Evolutionary conservation across 345 rosid genomes (phyloP), one percentile per base, ranked within the genome.

Genomic region (Melaleuca quinquenervia): DNA sequence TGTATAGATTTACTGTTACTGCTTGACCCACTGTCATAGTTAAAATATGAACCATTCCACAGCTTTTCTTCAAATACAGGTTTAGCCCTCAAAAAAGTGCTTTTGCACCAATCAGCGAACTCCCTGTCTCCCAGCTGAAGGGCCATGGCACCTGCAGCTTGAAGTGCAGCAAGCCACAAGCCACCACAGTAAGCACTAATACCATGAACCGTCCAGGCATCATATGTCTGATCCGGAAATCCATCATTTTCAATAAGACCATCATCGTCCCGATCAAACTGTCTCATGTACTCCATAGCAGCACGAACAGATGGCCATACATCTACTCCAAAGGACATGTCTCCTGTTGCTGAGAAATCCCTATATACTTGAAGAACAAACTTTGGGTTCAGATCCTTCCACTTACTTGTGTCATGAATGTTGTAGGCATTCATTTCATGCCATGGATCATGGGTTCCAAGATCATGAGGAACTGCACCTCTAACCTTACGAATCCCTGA

Each of bases 221-320:
- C 99, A 76, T 97, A 97, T 13, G 99, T 97, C 88, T 97, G 99
- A 91, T 97, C 99, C 14, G 99, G 99, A 86, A 97, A 97, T 60
- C 98, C 99, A 70, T 97, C 99, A 84, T 96, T 96, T 89, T 96
- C 99, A 62, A 97, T 94, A 21, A 97, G 93, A 87, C 94, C 94
- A 85, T 97, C 99, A 85, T 93, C 90, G 49, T 97, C 99, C 90
- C 95, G 92, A 90, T 96, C 99, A 89, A 97, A 96, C 84, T 95
- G 99, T 87, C 91, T 97, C 99, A 97, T 96, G 88, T 97, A 97
- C 84, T 96, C 99, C 98, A 97, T 97, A 80, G 99, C 98, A 85
- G 98, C 89, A 83, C 98, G 98, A 84, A 97, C 98, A 27, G 99
- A 98, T 10, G 98, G 99, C 99, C 99, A 97, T 24, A 97, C 99